Evolutionary conservation across 805 yeast genomes (phyloP).

Genomic region (Zygotorulaspora danielsina): DNA sequence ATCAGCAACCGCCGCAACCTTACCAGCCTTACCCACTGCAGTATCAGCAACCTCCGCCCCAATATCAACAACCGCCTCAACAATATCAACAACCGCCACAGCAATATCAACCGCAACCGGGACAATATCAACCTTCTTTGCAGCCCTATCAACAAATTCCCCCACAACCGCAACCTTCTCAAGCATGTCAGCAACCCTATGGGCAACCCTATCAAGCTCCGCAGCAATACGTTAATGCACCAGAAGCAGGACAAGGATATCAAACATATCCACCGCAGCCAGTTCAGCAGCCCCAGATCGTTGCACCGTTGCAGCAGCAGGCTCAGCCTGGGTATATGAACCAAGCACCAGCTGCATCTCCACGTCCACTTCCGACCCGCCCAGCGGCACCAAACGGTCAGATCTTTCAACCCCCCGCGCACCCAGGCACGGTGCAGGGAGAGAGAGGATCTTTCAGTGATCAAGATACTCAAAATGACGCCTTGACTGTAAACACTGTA

Average conservation of each 20-base stretch:
- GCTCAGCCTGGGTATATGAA: not conserved
- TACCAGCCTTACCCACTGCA: conserved; percentile 13
- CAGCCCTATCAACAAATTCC: conserved; percentile 10
- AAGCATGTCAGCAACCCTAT: conserved; percentile 6
- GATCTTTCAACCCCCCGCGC: not conserved
- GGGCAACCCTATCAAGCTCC: conserved; percentile 11
- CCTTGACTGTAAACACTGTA: not conserved
- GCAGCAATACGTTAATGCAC: not conserved
- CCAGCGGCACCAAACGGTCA: not conserved
- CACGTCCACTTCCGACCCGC: not conserved
- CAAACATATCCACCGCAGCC: conserved; percentile 14
- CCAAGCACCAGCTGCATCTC: not conserved
- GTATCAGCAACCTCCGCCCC: conserved; percentile 10
- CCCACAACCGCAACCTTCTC: conserved; percentile 9
- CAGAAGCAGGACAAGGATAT: not conserved
- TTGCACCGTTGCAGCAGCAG: not conserved
- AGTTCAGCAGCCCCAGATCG: conserved; percentile 4
- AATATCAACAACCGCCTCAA: conserved; percentile 9
- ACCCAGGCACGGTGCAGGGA: not conserved
- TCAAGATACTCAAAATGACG: not conserved
- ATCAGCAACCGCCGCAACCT: conserved; percentile 5
- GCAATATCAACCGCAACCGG: conserved; percentile 7
- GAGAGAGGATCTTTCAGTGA: not conserved
- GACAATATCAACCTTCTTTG: conserved; percentile 11
- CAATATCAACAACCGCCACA: conserved; percentile 9